Conservation (phyloP, 257 asterid genomes). For the Marsdenia floribunda region DNA sequence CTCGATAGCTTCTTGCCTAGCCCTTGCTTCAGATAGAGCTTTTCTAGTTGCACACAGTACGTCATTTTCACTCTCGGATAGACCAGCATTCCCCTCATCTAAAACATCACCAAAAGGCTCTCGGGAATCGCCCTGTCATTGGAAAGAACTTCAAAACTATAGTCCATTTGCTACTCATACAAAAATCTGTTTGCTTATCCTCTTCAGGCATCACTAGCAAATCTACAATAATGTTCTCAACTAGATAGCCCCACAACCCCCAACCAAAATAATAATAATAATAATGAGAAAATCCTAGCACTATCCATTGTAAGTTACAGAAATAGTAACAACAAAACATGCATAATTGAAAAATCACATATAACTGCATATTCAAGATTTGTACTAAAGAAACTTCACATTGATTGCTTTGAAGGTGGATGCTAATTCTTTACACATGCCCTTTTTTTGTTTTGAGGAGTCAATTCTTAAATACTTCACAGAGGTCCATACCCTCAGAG, state of each 20-base stretch:
- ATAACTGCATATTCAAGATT: background rate
- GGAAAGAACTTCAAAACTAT: conserved; percentile 3
- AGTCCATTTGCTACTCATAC: background rate
- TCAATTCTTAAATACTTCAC: background rate
- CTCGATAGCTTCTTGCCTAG: conserved; percentile 26
- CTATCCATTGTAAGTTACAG: background rate
- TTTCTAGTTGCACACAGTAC: conserved; percentile 24
- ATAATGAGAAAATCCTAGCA: background rate
- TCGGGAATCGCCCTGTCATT: conserved; percentile 25
- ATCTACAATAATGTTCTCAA: background rate
- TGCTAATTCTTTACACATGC: background rate
- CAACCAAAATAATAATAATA: too few relatives aligned
- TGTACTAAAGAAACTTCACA: background rate
- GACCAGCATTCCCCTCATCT: conserved; percentile 23
- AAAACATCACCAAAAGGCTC: conserved; percentile 22
- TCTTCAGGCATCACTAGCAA: background rate
- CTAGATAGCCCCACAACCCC: background rate
- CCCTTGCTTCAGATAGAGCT: conserved; percentile 25
- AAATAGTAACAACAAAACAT: background rate
- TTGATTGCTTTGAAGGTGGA: background rate
- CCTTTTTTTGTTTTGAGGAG: background rate
- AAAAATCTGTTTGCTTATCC: background rate
- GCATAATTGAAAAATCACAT: background rate
- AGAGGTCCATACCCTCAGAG: background rate
- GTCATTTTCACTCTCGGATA: conserved; percentile 19